A percentile compares a stretch with the other conserved stretches of the same genome.
These are phyloP conservation scores for Tetrapisispora iriomotensis DNA, from an alignment of 805 yeast species.

Conservation along the genomic window DNA sequence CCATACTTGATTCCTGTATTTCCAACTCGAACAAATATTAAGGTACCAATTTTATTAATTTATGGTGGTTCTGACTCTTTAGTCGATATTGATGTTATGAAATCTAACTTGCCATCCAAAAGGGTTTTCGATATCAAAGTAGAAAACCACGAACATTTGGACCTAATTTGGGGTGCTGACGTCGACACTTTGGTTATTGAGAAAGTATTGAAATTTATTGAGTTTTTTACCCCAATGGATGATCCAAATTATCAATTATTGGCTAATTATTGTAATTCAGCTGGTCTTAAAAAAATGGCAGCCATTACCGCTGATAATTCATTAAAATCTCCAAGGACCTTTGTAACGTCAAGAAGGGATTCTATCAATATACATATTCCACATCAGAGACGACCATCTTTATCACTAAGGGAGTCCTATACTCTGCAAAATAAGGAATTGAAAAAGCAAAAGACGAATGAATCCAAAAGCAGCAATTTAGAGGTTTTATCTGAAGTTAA, in stretches of 20 bases:
- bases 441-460: neutral
- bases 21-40: conserved; percentile 57
- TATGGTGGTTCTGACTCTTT: conserved; percentile 77
- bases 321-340: neutral
- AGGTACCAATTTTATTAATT: conserved; percentile 63
- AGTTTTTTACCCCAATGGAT: conserved; percentile 15
- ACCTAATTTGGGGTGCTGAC: conserved; percentile 77
- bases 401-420: neutral
- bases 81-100: conserved; percentile 76
- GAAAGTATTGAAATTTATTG: conserved; percentile 32
- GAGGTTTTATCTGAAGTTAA: neutral
- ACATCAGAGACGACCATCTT: neutral
- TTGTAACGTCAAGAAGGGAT: conserved; percentile 2
- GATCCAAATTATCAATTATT: conserved; percentile 1
- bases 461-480: neutral
- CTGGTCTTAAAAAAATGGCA: neutral
- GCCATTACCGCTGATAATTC: neutral
- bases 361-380: neutral
- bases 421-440: neutral
- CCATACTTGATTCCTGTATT: conserved; percentile 30
- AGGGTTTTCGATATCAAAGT: conserved; percentile 48
- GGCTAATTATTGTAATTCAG: neutral
- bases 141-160: conserved; percentile 75
- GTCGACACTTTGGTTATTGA: conserved; percentile 41
- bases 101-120: conserved; percentile 49